Evolutionary conservation across 495 filamentous ascomycete genomes (phyloP).

Genomic region (Jackrogersella multiformis): DNA sequence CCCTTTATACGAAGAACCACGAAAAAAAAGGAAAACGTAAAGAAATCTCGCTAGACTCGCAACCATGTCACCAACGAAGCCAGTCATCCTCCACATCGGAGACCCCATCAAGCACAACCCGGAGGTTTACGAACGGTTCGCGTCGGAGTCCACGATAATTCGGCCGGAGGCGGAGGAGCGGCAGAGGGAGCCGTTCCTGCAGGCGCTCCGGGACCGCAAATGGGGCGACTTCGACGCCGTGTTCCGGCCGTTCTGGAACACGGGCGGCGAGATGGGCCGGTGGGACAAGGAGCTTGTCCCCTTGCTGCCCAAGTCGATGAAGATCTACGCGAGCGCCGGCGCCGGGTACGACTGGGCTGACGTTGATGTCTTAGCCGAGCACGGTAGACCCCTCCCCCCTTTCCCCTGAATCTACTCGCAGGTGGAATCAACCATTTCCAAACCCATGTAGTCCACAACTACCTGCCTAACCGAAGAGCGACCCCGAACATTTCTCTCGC

Average conservation of each 20-base stretch:
- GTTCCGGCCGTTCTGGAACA: conserved; percentile 4
- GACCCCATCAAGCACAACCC: background rate
- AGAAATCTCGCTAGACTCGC: background rate
- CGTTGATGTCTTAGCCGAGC: background rate
- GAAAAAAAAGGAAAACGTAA: background rate
- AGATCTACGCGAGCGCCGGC: background rate
- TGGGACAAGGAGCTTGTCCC: background rate
- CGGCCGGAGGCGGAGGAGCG: conserved; percentile 3
- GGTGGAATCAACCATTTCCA: no score
- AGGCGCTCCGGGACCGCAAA: background rate
- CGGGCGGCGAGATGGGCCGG: background rate
- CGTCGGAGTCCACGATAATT: background rate
- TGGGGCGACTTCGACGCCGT: conserved; percentile 9
- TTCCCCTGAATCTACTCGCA: background rate
- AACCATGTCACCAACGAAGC: background rate
- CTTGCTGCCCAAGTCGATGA: background rate
- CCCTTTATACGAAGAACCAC: no score
- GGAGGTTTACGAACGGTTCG: conserved; percentile 1
- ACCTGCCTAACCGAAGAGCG: no score
- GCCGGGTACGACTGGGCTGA: conserved; percentile 2
- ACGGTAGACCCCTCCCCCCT: background rate
- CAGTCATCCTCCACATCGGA: background rate
- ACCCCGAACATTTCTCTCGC: background rate
- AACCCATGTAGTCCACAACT: no score
- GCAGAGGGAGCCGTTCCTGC: background rate